phyloP scores from a whole-genome alignment of 2,329 filamentous ascomycete genomes.

The Ilyonectria sp. region DNA sequence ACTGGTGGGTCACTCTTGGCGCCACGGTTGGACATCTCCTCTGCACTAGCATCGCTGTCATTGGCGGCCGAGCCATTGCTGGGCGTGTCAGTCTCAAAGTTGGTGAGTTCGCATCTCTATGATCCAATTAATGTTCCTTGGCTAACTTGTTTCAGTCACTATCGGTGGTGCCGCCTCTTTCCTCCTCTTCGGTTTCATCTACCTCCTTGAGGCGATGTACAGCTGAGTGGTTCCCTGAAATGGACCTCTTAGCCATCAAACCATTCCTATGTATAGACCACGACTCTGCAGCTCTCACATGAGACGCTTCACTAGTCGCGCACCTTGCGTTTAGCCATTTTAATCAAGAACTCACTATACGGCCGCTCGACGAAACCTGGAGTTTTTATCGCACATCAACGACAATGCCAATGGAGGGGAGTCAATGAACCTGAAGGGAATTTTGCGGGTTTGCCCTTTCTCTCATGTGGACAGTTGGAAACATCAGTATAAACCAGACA shows the following conservation, averaged over 20 bases:
- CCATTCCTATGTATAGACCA: conserved; percentile 31
- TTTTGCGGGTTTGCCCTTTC: conserved; percentile 2
- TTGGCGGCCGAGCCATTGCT: conserved; percentile 93
- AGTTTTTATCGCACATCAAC: conserved; percentile 15
- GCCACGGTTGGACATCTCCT: conserved; percentile 88
- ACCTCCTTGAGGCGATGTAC: conserved; percentile 85
- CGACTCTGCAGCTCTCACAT: conserved; percentile 22
- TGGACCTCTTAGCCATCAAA: conserved; percentile 19
- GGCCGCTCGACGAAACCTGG: conserved; percentile 17
- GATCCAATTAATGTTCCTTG: neutral
- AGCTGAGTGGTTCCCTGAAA: conserved; percentile 50
- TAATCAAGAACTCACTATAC: conserved; percentile 15
- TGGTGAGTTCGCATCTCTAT: conserved; percentile 74
- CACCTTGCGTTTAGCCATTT: neutral
- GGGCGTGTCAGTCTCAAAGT: conserved; percentile 95
- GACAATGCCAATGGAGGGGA: conserved; percentile 9
- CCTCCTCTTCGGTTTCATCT: conserved; percentile 91
- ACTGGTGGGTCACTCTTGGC: conserved; percentile 97
- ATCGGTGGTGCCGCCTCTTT: conserved; percentile 93
- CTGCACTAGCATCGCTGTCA: conserved; percentile 91
- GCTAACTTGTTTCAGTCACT: conserved; percentile 75
- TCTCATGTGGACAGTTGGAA: neutral
- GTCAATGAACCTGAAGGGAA: neutral
- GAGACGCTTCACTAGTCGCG: neutral
- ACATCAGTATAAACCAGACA: neutral